phyloP scores from a whole-genome alignment of 352 stramenopile genomes.

The Phytophthora pinifolia region DNA sequence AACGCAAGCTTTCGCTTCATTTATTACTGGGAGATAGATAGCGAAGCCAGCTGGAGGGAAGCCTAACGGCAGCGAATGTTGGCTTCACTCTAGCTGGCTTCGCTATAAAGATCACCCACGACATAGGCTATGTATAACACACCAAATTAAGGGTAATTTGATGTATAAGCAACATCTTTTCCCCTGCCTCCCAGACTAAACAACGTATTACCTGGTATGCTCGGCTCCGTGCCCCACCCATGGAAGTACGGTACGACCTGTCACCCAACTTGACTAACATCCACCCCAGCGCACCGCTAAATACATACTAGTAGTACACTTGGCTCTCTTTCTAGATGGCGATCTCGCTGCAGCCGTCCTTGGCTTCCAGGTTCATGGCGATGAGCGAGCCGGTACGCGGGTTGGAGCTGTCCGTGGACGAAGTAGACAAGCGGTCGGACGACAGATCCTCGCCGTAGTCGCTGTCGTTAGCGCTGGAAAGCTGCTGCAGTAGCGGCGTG shows the following conservation, averaged over 20 bases:
- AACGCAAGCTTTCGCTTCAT: constrained; percentile 31
- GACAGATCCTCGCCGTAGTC: constrained; percentile 29
- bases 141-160: too few relatives aligned
- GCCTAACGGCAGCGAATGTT: too few relatives aligned
- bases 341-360: constrained; percentile 36
- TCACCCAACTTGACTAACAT: constrained; percentile 12
- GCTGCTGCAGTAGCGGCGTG: constrained; percentile 30
- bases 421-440: constrained; percentile 25
- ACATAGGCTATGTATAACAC: too few relatives aligned
- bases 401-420: constrained; percentile 26
- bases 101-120: too few relatives aligned
- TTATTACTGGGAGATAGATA: too few relatives aligned
- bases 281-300: constrained; percentile 27
- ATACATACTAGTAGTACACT: constrained; percentile 30
- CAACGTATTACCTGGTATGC: too few relatives aligned
- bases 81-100: too few relatives aligned
- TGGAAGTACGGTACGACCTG: constrained; percentile 10
- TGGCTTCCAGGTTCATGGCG: constrained; percentile 34
- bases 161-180: too few relatives aligned
- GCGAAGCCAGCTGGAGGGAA: too few relatives aligned
- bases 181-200: too few relatives aligned
- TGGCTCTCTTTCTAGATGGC: constrained; percentile 30
- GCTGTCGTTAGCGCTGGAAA: constrained; percentile 25
- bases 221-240: constrained; percentile 10
- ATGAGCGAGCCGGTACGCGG: constrained; percentile 41